These are phyloP conservation scores for Diaporthe nobilis DNA, from an alignment of 2,329 filamentous ascomycete species.

Conservation along the genomic window DNA sequence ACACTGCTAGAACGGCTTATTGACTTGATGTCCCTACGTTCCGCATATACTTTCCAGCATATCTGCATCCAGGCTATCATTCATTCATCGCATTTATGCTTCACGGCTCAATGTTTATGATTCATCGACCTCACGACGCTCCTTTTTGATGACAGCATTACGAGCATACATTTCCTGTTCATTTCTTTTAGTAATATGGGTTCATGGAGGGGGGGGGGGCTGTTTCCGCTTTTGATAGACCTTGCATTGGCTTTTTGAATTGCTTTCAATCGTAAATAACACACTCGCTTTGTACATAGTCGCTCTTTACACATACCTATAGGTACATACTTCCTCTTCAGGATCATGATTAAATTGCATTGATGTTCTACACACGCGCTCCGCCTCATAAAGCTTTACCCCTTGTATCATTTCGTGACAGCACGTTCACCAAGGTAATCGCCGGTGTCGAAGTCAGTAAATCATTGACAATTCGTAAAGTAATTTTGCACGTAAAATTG, in stretches of 20 bases:
- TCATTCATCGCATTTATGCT: background rate
- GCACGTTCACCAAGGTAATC: background rate
- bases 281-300: conserved; percentile 23
- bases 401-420: background rate
- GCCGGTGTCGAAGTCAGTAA: background rate
- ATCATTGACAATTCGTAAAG: background rate
- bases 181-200: background rate
- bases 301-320: conserved; percentile 3
- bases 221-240: background rate
- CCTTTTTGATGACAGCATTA: background rate
- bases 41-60: background rate
- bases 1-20: background rate
- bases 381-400: background rate
- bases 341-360: background rate
- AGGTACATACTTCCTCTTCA: background rate
- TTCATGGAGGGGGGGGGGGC: too few relatives aligned
- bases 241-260: background rate
- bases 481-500: background rate
- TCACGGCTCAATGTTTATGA: background rate
- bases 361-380: background rate
- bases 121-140: background rate
- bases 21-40: background rate
- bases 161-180: background rate
- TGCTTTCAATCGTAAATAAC: background rate
- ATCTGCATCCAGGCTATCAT: background rate